Conservation (phyloP, 2,329 filamentous ascomycete genomes). For the Xylariaceae sp. region DNA sequence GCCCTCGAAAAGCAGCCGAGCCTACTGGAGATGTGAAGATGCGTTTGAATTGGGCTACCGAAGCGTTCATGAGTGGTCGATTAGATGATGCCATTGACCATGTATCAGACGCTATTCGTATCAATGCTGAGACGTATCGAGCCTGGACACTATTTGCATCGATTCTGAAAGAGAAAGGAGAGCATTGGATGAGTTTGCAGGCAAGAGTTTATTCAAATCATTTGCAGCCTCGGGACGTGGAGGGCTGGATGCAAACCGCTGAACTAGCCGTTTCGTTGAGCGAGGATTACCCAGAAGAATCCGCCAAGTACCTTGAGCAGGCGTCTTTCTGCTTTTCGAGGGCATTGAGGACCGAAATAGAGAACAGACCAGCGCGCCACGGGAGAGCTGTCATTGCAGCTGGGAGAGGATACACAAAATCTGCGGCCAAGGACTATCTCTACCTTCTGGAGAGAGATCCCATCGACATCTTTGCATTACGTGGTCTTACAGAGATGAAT, state of each 20-base stretch:
- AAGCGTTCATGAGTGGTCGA: constrained; percentile 60
- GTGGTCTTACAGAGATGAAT: constrained; percentile 54
- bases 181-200: constrained; percentile 52
- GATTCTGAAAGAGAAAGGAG: constrained; percentile 57
- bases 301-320: constrained; percentile 43
- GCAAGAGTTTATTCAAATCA: constrained; percentile 60
- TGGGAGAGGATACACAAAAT: constrained; percentile 48
- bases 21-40: constrained; percentile 68
- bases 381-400: constrained; percentile 56
- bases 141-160: constrained; percentile 61
- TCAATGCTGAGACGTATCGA: constrained; percentile 63
- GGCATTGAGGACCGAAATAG: constrained; percentile 54
- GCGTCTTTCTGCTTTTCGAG: constrained; percentile 57
- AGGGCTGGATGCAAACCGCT: constrained; percentile 56
- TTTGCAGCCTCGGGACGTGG: constrained; percentile 55
- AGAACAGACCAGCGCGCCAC: constrained; percentile 53
- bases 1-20: constrained; percentile 59
- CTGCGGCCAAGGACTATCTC: constrained; percentile 54
- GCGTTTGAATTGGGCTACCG: constrained; percentile 61
- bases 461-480: constrained; percentile 50
- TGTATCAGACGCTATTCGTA: constrained; percentile 60
- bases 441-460: constrained; percentile 48
- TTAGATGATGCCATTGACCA: constrained; percentile 56
- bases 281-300: constrained; percentile 41
- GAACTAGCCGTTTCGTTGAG: constrained; percentile 50